Base-by-base conservation (phyloP, 768 basidiomycete genomes). In the Russula griseocarnosa region DNA sequence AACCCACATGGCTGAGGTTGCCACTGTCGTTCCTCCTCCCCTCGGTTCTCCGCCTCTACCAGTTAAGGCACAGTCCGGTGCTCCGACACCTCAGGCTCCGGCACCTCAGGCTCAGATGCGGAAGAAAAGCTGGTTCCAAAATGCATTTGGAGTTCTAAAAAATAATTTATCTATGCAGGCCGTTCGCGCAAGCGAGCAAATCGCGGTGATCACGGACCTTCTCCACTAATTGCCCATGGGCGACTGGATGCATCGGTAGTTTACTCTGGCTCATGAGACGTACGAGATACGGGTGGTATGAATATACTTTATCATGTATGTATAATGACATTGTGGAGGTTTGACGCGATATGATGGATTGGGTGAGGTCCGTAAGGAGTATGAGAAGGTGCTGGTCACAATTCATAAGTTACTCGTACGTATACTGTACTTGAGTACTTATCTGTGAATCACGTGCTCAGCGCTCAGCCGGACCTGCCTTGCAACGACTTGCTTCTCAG, bases 111-210 rank as follows among this genome's bases (percentile, higher is more conserved):
- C 38, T 38, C 38, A 38, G 14, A 16, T 14, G 14, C 38, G 14
- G 16, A 26, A 6, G 55, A 56, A n/a, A 28, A 56, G 30, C 26
- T 56, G 55, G 55, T 56, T 30, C 28, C 40, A 44, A 56, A 56
- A 42, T 20, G 8, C 26, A 6, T 44, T 28, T 56, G 40, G 22
- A 18, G 26, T 38, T 54, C 22, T 18, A 36, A 24, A 1, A 54
- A 24, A 8, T 24, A 38, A 26, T 5, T 3, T 22, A 1, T 5
- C 9, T 10, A 3, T 22, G 26, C 50, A 16, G 24, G 24, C 16
- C 16, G 14, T 38, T 38, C 38, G 38, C 38, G 38, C 38, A 38
- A 16, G 38, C 13, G 38, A 38, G 38, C 38, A 14, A 38, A 16
- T 51, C 50, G 5, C 16, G n/a, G 18, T 24, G 46, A 26, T 50